Conservation (phyloP, 352 stramenopile species). For the Globisporangium yorkense region DNA sequence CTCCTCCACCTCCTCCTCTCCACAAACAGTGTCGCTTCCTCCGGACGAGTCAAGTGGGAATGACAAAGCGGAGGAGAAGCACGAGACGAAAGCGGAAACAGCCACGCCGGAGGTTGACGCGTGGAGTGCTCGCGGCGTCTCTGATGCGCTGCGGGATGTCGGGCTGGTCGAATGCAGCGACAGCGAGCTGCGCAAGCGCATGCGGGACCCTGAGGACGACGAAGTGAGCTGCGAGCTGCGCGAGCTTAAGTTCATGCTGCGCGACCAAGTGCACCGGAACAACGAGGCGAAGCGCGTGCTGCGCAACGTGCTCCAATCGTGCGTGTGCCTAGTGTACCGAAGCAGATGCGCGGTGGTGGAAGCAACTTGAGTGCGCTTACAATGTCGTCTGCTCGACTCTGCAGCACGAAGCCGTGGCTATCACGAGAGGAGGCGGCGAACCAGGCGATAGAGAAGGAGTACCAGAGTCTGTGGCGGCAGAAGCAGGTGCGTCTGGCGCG, state of each 20-base stretch:
- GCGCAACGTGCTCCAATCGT: constrained; percentile 50
- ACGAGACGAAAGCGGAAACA: not conserved
- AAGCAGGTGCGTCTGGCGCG: constrained; percentile 39
- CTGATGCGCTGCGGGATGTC: constrained; percentile 25
- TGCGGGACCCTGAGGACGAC: constrained; percentile 39
- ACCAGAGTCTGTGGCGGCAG: constrained; percentile 49
- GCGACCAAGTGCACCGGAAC: constrained; percentile 30
- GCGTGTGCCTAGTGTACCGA: not conserved
- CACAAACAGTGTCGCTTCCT: not conserved
- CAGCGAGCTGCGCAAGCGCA: constrained; percentile 17
- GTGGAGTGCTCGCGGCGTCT: constrained; percentile 27
- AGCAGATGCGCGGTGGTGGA: not conserved
- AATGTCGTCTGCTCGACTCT: not conserved
- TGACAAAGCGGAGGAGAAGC: constrained; percentile 1
- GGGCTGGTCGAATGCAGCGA: constrained; percentile 41
- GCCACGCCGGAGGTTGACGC: not conserved
- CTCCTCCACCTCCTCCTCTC: not conserved
- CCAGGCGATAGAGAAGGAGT: constrained; percentile 44
- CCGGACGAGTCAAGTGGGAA: not conserved
- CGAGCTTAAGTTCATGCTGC: constrained; percentile 35
- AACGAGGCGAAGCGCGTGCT: constrained; percentile 61
- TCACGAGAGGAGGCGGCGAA: constrained; percentile 38
- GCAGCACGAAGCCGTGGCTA: constrained; percentile 62
- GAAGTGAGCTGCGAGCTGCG: constrained; percentile 65
- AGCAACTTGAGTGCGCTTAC: not conserved